Evolutionary conservation across 352 stramenopile genomes (phyloP).

Genomic region (Globisporangium paddicum): DNA sequence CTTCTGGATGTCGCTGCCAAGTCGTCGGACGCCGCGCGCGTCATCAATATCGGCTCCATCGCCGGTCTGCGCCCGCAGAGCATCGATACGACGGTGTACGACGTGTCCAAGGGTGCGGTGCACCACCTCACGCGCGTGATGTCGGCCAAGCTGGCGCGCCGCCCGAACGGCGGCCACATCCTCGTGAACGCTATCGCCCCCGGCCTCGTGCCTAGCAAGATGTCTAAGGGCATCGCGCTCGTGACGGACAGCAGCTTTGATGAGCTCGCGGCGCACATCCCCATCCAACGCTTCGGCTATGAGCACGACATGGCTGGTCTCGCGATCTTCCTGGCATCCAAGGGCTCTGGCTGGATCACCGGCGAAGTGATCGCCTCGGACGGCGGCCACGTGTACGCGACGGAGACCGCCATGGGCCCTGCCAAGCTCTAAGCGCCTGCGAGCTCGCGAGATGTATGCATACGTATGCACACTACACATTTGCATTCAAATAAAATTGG

Average conservation of each 20-base stretch:
- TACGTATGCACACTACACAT: no score
- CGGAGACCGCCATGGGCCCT: conserved; percentile 31
- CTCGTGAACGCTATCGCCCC: conserved; percentile 95
- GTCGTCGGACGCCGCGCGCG: conserved; percentile 34
- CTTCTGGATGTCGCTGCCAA: conserved; percentile 74
- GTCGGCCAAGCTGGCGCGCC: conserved; percentile 84
- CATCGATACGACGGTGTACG: conserved; percentile 92
- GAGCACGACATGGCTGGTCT: conserved; percentile 86
- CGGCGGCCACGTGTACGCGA: conserved; percentile 68
- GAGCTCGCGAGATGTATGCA: no score
- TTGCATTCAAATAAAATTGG: no score
- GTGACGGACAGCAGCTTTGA: background rate
- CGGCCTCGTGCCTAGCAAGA: conserved; percentile 88
- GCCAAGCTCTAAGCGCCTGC: conserved; percentile 21
- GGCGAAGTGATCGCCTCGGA: conserved; percentile 91
- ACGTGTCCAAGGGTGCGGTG: conserved; percentile 92
- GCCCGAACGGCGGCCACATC: conserved; percentile 82
- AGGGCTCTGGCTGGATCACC: conserved; percentile 89
- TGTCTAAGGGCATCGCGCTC: conserved; percentile 38
- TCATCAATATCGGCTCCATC: conserved; percentile 79
- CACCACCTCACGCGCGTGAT: conserved; percentile 93
- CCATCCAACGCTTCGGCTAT: background rate
- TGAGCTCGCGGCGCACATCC: background rate
- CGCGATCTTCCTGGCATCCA: conserved; percentile 89
- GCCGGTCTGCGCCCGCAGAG: conserved; percentile 81